phyloP scores from a whole-genome alignment of 345 rosid species.

The Viola odorata region DNA sequence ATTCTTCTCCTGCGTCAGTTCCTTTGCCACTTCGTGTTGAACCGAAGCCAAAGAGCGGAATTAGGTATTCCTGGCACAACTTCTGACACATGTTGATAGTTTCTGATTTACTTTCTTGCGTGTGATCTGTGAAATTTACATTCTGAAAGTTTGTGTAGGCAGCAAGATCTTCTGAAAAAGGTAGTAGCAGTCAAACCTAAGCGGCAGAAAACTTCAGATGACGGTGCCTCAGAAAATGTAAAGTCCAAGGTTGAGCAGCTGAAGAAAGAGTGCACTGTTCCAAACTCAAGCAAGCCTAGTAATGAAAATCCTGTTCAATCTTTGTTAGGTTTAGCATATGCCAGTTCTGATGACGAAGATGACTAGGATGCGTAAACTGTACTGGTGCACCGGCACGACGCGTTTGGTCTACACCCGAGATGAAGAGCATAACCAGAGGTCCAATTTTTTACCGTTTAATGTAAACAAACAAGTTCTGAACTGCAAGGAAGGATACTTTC shows the following conservation, averaged over 20 bases:
- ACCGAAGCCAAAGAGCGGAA: slow-evolving; percentile 93
- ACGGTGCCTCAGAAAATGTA: slow-evolving; percentile 19
- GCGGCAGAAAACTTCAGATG: slow-evolving; percentile 34
- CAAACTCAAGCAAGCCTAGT: slow-evolving; percentile 19
- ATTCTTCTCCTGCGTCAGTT: slow-evolving; percentile 75
- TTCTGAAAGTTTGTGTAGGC: slow-evolving; percentile 37
- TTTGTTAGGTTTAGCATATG: slow-evolving; percentile 77
- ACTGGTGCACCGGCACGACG: slow-evolving; percentile 21
- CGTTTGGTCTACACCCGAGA: neutral
- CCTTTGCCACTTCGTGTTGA: slow-evolving; percentile 89
- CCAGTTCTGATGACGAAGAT: slow-evolving; percentile 77
- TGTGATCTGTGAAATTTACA: neutral
- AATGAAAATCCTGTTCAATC: slow-evolving; percentile 45
- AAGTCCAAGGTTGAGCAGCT: slow-evolving; percentile 20
- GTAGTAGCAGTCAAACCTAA: slow-evolving; percentile 89
- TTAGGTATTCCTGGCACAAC: slow-evolving; percentile 39
- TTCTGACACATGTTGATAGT: too few species aligned
- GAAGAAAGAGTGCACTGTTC: slow-evolving; percentile 23
- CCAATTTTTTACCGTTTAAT: too few species aligned
- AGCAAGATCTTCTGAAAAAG: slow-evolving; percentile 80
- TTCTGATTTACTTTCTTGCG: neutral
- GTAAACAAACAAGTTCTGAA: too few species aligned
- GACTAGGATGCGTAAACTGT: slow-evolving; percentile 14
- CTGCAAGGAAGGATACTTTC: too few species aligned
- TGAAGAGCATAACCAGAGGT: too few species aligned